These are phyloP conservation scores for Anastatica hierochuntica DNA, from an alignment of 345 rosid genomes.

Conservation along the genomic window DNA sequence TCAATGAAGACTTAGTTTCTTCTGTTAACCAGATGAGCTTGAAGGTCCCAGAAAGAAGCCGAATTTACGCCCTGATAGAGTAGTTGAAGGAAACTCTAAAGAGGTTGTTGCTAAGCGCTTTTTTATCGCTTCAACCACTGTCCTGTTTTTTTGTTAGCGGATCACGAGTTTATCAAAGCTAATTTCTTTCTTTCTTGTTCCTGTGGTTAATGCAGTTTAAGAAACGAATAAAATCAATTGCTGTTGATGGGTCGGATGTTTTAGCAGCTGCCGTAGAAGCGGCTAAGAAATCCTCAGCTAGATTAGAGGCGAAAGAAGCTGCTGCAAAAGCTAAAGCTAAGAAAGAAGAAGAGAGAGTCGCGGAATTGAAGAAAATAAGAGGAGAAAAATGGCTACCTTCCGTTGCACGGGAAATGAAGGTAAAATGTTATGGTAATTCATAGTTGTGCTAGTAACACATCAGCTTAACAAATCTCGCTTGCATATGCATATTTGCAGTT, in stretches of 20 bases:
- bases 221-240: conserved; percentile 36
- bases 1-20: not conserved
- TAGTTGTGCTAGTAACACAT: not conserved
- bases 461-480: not conserved
- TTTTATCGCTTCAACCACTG: not conserved
- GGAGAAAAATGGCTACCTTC: conserved; percentile 90
- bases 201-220: conserved; percentile 40
- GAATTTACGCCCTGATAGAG: conserved; percentile 49
- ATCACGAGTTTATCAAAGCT: not conserved
- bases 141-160: not conserved
- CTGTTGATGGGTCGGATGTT: conserved; percentile 59
- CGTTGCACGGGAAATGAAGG: conserved; percentile 47
- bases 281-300: conserved; percentile 40
- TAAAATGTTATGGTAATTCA: not conserved
- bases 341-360: conserved; percentile 67
- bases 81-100: conserved; percentile 46
- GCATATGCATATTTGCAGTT: conserved; percentile 11
- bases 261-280: conserved; percentile 50
- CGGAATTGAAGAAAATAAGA: conserved; percentile 54
- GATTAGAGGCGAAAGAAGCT: conserved; percentile 53
- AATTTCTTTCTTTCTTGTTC: not conserved
- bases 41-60: conserved; percentile 67
- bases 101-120: no score
- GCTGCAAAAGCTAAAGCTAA: conserved; percentile 66
- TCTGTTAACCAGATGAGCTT: conserved; percentile 40